Evolutionary conservation across 2,329 filamentous ascomycete species (phyloP).

Genomic region (Epichloe hybrida): DNA sequence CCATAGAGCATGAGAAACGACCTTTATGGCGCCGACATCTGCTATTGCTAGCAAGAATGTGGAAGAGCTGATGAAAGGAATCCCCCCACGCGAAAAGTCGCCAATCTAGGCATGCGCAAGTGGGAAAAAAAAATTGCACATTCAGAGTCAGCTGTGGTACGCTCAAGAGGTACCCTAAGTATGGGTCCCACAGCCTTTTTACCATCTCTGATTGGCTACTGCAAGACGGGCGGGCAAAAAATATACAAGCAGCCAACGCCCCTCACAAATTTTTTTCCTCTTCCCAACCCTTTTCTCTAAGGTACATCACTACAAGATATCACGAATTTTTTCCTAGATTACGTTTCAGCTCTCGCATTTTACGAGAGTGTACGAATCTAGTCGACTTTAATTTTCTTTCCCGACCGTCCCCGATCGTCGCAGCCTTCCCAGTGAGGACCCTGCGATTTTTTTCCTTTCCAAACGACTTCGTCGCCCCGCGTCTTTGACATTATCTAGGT

Average conservation of each 20-base stretch:
- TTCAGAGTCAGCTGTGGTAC: not conserved
- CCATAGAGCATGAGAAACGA: too few species aligned
- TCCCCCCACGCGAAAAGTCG: not conserved
- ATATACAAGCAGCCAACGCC: conserved; percentile 22
- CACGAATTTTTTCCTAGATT: conserved; percentile 29
- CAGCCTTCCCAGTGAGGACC: conserved; percentile 22
- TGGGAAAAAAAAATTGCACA: conserved; percentile 1
- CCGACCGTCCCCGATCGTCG: conserved; percentile 14
- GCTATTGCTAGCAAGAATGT: too few species aligned
- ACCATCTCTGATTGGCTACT: conserved; percentile 10
- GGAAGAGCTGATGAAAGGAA: too few species aligned
- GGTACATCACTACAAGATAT: conserved; percentile 19
- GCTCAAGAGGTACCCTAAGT: conserved; percentile 12
- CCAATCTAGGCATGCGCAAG: not conserved
- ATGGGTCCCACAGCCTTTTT: conserved; percentile 5
- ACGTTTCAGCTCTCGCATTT: conserved; percentile 25
- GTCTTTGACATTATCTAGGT: conserved; percentile 44
- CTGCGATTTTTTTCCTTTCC: conserved; percentile 23
- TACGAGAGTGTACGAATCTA: conserved; percentile 37
- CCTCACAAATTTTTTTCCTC: conserved; percentile 22
- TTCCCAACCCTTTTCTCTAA: conserved; percentile 15
- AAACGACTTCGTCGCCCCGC: conserved; percentile 21
- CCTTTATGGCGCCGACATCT: too few species aligned
- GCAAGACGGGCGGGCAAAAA: conserved; percentile 13
- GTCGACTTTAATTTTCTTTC: conserved; percentile 20